Evolutionary conservation across 2,329 filamentous ascomycete species (phyloP).

Genomic region (Stachybotrys elegans): DNA sequence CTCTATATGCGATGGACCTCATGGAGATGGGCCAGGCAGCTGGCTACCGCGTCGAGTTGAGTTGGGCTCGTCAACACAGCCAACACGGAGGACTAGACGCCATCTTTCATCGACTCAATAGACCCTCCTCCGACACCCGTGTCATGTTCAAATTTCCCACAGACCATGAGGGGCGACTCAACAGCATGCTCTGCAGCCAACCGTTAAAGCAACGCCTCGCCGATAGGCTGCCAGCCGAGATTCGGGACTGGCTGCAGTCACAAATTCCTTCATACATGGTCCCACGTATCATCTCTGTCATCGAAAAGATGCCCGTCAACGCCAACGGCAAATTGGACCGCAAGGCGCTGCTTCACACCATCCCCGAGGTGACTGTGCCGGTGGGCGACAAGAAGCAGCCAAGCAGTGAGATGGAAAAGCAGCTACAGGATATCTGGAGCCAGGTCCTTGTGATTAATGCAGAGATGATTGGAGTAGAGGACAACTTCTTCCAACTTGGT

Average conservation of each 20-base stretch:
- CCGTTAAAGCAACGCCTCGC: conserved; percentile 7
- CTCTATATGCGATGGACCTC: conserved; percentile 12
- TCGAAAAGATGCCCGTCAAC: conserved; percentile 20
- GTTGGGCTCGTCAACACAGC: conserved; percentile 34
- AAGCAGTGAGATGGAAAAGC: conserved; percentile 27
- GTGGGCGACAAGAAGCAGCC: no score
- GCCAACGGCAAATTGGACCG: conserved; percentile 19
- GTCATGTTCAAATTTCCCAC: conserved; percentile 17
- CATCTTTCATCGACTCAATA: conserved; percentile 28
- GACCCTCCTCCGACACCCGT: conserved; percentile 2
- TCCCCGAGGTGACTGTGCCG: no score
- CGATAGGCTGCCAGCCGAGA: background rate
- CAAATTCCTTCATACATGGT: conserved; percentile 20
- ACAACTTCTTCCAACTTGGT: conserved; percentile 37
- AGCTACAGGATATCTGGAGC: conserved; percentile 26
- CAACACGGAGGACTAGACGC: conserved; percentile 20
- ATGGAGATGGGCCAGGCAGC: conserved; percentile 17
- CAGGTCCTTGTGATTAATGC: conserved; percentile 23
- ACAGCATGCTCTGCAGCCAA: conserved; percentile 5
- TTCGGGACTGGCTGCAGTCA: conserved; percentile 1
- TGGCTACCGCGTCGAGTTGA: conserved; percentile 41
- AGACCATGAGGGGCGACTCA: conserved; percentile 8
- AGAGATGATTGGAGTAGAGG: conserved; percentile 20
- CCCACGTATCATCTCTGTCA: conserved; percentile 12
- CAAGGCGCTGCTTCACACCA: no score